Conservation (phyloP, 2,329 filamentous ascomycete species). For the Chrysoporthe austroafricana region DNA sequence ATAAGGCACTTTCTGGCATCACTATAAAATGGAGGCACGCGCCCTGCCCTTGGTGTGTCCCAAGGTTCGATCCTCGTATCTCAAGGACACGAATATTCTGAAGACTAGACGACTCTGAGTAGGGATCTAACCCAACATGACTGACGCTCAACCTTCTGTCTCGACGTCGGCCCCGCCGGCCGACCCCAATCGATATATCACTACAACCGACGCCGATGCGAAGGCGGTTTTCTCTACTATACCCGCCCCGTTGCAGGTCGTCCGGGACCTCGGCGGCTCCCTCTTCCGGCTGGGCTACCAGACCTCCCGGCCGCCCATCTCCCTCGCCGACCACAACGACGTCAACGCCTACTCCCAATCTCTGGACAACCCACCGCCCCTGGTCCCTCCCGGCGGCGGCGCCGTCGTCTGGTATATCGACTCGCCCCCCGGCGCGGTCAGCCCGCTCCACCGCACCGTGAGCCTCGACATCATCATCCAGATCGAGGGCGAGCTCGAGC, state of each 20-base stretch:
- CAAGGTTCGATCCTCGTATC: not conserved
- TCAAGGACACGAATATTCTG: not conserved
- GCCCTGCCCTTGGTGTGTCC: not conserved
- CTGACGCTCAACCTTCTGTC: not conserved
- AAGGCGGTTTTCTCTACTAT: not conserved
- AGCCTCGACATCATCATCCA: constrained; percentile 54
- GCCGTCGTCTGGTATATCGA: constrained; percentile 48
- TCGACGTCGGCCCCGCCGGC: not conserved
- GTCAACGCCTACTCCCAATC: not conserved
- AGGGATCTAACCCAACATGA: not conserved
- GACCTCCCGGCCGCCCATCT: not conserved
- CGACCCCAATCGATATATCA: not conserved
- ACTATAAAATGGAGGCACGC: not conserved
- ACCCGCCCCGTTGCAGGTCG: not conserved
- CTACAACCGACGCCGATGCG: not conserved
- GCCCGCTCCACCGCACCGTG: constrained; percentile 51
- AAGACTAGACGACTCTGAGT: not conserved
- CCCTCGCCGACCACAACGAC: not conserved
- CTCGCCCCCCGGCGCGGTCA: constrained; percentile 44
- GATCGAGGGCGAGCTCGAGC: constrained; percentile 38
- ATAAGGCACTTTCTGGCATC: not conserved
- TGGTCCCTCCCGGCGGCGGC: constrained; percentile 48
- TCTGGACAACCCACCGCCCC: constrained; percentile 41
- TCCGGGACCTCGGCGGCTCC: not conserved
- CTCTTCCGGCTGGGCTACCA: not conserved